Evolutionary conservation across 2,329 filamentous ascomycete genomes (phyloP).

Genomic region (Talaromyces pinophilus): DNA sequence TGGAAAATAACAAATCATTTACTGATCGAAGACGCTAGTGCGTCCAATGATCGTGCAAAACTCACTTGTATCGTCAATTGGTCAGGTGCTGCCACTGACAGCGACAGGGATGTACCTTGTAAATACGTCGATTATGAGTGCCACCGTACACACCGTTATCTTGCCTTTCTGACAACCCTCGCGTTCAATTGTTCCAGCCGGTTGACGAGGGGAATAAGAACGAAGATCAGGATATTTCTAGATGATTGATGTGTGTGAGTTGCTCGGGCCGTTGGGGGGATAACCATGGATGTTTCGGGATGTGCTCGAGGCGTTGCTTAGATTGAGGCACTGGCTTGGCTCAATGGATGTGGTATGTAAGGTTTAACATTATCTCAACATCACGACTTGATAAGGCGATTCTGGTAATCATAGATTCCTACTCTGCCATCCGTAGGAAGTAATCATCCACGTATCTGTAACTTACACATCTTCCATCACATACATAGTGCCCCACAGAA

Average conservation of each 20-base stretch:
- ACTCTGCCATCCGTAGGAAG: not conserved
- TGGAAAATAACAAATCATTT: not conserved
- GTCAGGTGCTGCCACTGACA: not conserved
- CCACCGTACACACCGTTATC: not conserved
- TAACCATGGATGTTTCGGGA: not conserved
- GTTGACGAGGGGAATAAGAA: not conserved
- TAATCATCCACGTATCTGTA: not conserved
- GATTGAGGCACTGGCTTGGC: not conserved
- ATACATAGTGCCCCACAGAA: not conserved
- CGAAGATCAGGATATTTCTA: not conserved
- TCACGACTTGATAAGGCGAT: not conserved
- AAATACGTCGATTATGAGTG: not conserved
- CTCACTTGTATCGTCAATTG: not conserved
- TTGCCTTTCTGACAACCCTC: not conserved
- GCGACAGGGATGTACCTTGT: slow-evolving; percentile 5
- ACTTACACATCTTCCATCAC: not conserved
- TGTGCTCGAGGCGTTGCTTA: not conserved
- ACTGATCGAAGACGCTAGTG: not conserved
- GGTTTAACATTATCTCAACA: not conserved
- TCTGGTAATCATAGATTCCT: not conserved
- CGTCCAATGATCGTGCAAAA: not conserved
- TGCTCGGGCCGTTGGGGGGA: not conserved
- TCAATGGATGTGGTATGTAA: not conserved
- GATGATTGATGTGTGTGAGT: not conserved
- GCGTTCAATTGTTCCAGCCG: not conserved